Conservation (phyloP, 352 stramenopile species). For the Globisporangium emineosum region DNA sequence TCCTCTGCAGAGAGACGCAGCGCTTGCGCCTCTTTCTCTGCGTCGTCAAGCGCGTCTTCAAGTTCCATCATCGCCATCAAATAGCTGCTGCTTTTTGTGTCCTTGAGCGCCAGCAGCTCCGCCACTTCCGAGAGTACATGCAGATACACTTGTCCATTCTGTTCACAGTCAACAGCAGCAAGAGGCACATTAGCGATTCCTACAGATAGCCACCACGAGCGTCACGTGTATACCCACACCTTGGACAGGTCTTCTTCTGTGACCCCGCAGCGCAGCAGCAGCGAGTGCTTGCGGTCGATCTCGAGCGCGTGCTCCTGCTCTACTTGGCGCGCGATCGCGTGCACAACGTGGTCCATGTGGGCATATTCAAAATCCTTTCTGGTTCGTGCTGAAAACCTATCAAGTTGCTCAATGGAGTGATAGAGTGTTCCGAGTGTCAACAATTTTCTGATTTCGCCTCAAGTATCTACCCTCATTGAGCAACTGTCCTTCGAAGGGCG, state of each 20-base stretch:
- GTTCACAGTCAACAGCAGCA: neutral
- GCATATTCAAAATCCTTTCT: neutral
- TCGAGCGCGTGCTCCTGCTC: slow-evolving; percentile 32
- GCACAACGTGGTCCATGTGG: slow-evolving; percentile 10
- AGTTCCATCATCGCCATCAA: slow-evolving; percentile 29
- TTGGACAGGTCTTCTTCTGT: slow-evolving; percentile 45
- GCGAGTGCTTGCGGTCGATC: slow-evolving; percentile 26
- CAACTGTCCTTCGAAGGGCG: no score
- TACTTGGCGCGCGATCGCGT: slow-evolving; percentile 22
- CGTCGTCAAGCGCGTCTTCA: slow-evolving; percentile 21
- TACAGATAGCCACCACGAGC: neutral
- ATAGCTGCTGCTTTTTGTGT: slow-evolving; percentile 35
- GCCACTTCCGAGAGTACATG: slow-evolving; percentile 44
- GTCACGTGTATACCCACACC: no score
- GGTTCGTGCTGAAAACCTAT: neutral
- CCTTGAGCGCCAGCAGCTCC: slow-evolving; percentile 36
- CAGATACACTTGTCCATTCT: slow-evolving; percentile 48
- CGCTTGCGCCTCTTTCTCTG: slow-evolving; percentile 2
- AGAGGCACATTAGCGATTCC: no score
- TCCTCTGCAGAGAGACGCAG: slow-evolving; percentile 12
- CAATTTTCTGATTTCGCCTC: no score
- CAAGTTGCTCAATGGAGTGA: neutral
- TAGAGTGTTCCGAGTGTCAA: no score
- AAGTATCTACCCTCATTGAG: no score
- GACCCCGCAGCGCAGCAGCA: slow-evolving; percentile 30